Conservation (phyloP, 331 rosid genomes). For the Rosa hybrid region DNA sequence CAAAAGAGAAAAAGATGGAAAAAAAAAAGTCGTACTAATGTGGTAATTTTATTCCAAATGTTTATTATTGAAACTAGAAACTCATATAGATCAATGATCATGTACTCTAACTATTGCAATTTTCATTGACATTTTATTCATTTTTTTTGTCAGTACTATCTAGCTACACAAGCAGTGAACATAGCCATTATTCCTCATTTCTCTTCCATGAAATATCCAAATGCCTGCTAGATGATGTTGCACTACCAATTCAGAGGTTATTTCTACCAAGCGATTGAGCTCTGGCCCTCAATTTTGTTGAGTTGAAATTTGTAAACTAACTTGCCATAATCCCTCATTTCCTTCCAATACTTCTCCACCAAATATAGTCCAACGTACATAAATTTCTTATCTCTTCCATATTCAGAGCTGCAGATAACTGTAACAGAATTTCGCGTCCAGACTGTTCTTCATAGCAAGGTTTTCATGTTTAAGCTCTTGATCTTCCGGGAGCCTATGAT, state of each 20-base stretch:
- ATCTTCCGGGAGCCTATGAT: conserved; percentile 67
- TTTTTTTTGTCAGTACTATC: too few relatives aligned
- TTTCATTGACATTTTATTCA: too few relatives aligned
- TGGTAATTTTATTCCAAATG: too few relatives aligned
- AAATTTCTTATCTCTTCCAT: conserved; percentile 55
- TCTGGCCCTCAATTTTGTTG: conserved; percentile 66
- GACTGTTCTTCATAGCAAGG: conserved; percentile 79
- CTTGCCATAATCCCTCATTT: conserved; percentile 79
- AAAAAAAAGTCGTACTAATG: too few relatives aligned
- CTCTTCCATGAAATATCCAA: background rate
- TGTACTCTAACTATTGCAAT: too few relatives aligned
- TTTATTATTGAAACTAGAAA: too few relatives aligned
- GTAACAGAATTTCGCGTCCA: conserved; percentile 61
- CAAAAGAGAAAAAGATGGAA: too few relatives aligned
- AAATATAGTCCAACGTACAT: conserved; percentile 76
- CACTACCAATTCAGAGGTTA: background rate
- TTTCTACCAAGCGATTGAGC: conserved; percentile 58
- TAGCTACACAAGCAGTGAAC: too few relatives aligned
- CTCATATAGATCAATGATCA: too few relatives aligned
- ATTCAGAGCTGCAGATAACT: conserved; percentile 80
- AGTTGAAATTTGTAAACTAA: conserved; percentile 66
- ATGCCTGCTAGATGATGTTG: background rate
- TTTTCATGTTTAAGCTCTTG: conserved; percentile 88
- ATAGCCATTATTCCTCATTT: too few relatives aligned
- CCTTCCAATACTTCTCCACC: conserved; percentile 68